A percentile compares a stretch with the other conserved stretches of the same genome.
phyloP scores from a whole-genome alignment of 73 alveolate species.

The Uronychia setigera region DNA sequence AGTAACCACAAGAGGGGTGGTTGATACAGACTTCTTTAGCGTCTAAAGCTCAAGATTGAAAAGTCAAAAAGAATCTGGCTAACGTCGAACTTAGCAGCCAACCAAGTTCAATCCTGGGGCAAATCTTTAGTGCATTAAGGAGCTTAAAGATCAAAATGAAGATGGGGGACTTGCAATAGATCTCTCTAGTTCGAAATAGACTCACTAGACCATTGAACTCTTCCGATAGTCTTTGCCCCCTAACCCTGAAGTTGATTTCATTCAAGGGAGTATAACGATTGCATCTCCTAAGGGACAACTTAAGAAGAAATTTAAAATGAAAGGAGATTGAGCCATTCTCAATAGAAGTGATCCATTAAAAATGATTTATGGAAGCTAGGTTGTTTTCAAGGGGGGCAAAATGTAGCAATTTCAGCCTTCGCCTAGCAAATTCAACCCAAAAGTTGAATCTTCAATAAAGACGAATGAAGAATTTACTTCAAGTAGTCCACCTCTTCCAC shows the following conservation, averaged over 20 bases:
- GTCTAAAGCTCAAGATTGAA: neutral
- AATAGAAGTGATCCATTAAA: neutral
- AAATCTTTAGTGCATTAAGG: neutral
- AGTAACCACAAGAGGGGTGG: too few species aligned
- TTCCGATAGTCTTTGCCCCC: neutral
- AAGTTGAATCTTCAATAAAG: neutral
- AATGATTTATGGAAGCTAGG: neutral
- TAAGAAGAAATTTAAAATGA: neutral
- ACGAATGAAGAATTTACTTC: neutral
- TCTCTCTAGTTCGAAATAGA: too few species aligned
- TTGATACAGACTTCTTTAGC: neutral
- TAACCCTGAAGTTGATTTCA: neutral
- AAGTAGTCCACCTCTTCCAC: neutral
- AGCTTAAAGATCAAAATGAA: neutral
- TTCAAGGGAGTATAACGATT: neutral
- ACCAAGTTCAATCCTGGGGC: neutral
- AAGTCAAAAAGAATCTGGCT: neutral
- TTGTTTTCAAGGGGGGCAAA: neutral
- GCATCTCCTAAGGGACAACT: neutral
- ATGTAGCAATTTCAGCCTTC: neutral
- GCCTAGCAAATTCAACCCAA: neutral
- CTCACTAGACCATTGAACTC: neutral
- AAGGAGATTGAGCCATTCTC: neutral
- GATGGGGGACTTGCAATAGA: neutral
- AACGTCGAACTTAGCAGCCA: neutral